Evolutionary conservation across 768 basidiomycete species (phyloP), one percentile per base, ranked within the genome.

Genomic region (Pisolithus albus): DNA sequence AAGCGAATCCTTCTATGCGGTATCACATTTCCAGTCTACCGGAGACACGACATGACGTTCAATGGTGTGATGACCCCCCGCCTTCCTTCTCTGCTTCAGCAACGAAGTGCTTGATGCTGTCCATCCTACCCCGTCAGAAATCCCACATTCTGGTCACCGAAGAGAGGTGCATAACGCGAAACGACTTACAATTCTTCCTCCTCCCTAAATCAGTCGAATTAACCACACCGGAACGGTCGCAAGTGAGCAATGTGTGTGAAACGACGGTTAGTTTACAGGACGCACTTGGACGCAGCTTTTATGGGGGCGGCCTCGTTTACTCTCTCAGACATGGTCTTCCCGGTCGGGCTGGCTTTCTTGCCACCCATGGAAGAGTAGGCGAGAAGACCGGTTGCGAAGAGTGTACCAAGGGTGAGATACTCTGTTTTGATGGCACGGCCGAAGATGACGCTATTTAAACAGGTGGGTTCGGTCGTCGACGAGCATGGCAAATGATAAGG

Each of bases 371-470:
- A 73, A 38, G 80, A 73, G 48, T 77, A 75, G 58, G 74, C 74
- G 36, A 77, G 75, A 51, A 77, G 67, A 50, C 79, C 79, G 52
- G 80, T 81, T 46, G 80, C 72, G 44, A 75, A 70, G 51, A 92
- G 78, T 37, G 83, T 81, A 50, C 79, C 82, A 50, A 91, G 75
- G 19, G 83, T 79, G 57, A 92, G 78, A 74, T 88, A 82, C 73
- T 91, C 86, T 64, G 82, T 85, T 75, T 86, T 88, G 62, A 92
- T 76, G 64, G 77, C 79, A 58, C 88, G 86, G 67, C 89, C 89
- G 56, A 88, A 64, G 62, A 92, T 84, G 55, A 78, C 73, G 77
- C 89, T 91, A 63, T 46, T 28, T 21, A 9, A 39, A n/a, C 52
- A 19, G 26, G 37, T 47, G 7, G 46, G 21, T 16, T 26, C 4